These are phyloP conservation scores for Clonostachys byssicola DNA, from an alignment of 2,329 filamentous ascomycete genomes.

Conservation along the genomic window DNA sequence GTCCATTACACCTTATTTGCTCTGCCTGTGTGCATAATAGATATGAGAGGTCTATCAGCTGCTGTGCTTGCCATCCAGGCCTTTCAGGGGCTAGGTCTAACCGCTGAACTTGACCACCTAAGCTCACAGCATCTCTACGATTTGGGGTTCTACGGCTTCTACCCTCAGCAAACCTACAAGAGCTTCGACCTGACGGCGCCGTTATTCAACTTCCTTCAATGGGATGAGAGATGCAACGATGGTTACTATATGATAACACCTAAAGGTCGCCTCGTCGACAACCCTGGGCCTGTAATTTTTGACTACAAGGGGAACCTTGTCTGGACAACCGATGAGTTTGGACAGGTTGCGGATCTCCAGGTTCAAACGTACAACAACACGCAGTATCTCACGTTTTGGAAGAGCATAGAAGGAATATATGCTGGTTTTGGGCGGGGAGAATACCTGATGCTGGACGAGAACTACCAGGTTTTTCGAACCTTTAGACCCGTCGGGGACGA, in stretches of 20 bases:
- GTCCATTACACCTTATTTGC: no score
- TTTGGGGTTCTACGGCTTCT: constrained; percentile 1
- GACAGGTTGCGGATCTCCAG: constrained; percentile 13
- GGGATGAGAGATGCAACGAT: constrained; percentile 25
- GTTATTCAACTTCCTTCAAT: constrained; percentile 19
- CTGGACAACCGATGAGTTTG: constrained; percentile 24
- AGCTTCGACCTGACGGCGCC: constrained; percentile 17
- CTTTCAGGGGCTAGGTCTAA: no score
- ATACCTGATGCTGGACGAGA: constrained; percentile 17
- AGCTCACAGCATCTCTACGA: constrained; percentile 3
- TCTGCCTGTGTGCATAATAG: no score
- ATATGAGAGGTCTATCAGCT: no score
- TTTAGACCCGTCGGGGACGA: constrained; percentile 11
- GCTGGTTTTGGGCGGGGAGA: background rate
- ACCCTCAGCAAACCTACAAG: constrained; percentile 8
- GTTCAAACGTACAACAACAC: constrained; percentile 22
- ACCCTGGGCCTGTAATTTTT: constrained; percentile 35
- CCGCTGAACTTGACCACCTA: background rate
- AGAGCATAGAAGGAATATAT: constrained; percentile 6
- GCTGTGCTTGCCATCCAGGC: no score
- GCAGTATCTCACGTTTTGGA: constrained; percentile 28
- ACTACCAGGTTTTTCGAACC: constrained; percentile 18
- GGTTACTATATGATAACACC: constrained; percentile 31
- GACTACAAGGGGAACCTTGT: constrained; percentile 36
- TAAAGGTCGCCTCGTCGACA: constrained; percentile 21